These are phyloP conservation scores for Echria macrotheca DNA, from an alignment of 495 filamentous ascomycete species.

Conservation along the genomic window DNA sequence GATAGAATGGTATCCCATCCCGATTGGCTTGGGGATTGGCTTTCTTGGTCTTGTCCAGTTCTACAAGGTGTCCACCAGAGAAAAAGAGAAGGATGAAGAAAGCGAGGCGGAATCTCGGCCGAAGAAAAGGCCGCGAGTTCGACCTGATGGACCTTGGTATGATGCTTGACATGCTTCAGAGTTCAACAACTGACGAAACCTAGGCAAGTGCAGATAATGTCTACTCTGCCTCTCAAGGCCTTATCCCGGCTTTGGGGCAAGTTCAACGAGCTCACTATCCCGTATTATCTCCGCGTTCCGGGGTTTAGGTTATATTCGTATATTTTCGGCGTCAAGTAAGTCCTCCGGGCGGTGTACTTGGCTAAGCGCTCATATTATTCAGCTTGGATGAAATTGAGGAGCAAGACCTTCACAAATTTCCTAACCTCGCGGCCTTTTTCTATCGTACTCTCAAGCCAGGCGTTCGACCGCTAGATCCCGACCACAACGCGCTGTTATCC, in stretches of 20 bases:
- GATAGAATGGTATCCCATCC: slow-evolving; percentile 94
- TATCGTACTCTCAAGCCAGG: slow-evolving; percentile 91
- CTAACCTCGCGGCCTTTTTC: slow-evolving; percentile 95
- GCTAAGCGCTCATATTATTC: no score
- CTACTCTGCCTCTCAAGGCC: slow-evolving; percentile 88
- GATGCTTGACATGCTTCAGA: slow-evolving; percentile 6
- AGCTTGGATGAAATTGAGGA: slow-evolving; percentile 81
- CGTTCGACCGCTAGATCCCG: slow-evolving; percentile 76
- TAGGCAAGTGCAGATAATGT: slow-evolving; percentile 94
- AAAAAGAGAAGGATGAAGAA: slow-evolving; percentile 50
- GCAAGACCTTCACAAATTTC: slow-evolving; percentile 78
- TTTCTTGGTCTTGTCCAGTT: slow-evolving; percentile 82
- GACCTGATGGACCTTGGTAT: slow-evolving; percentile 85
- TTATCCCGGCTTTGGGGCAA: slow-evolving; percentile 88
- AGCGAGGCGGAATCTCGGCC: slow-evolving; percentile 38
- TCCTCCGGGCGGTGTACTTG: no score
- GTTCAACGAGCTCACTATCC: slow-evolving; percentile 91
- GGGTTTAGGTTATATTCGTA: slow-evolving; percentile 94
- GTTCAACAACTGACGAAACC: slow-evolving; percentile 11
- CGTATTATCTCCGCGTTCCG: slow-evolving; percentile 82
- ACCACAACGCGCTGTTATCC: slow-evolving; percentile 70
- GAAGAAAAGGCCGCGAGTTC: slow-evolving; percentile 62
- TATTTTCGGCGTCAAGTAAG: slow-evolving; percentile 85
- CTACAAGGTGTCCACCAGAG: slow-evolving; percentile 62
- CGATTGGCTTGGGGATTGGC: slow-evolving; percentile 79